Evolutionary conservation across 2,329 filamentous ascomycete genomes (phyloP).

Genomic region (Canariomyces notabilis): DNA sequence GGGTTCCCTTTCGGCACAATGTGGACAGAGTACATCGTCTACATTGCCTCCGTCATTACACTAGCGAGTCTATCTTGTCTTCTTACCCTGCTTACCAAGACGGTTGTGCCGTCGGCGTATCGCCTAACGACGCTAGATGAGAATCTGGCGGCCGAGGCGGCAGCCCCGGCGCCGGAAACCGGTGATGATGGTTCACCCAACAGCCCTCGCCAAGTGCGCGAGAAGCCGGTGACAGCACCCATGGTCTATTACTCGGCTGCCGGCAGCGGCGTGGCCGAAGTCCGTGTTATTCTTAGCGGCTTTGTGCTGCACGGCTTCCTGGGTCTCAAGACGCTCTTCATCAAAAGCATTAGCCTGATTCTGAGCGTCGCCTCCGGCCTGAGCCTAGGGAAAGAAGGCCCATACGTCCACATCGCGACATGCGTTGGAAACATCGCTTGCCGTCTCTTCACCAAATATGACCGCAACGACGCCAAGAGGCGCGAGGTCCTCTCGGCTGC

Average conservation of each 20-base stretch:
- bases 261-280: slow-evolving; percentile 93
- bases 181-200: slow-evolving; percentile 38
- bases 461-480: slow-evolving; percentile 87
- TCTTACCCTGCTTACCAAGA: slow-evolving; percentile 85
- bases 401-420: slow-evolving; percentile 95
- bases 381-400: slow-evolving; percentile 89
- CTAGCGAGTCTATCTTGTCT: slow-evolving; percentile 70
- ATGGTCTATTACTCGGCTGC: slow-evolving; percentile 96
- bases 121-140: slow-evolving; percentile 86
- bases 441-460: slow-evolving; percentile 90
- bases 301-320: slow-evolving; percentile 96
- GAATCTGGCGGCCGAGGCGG: slow-evolving; percentile 69
- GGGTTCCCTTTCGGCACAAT: slow-evolving; percentile 41
- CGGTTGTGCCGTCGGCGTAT: slow-evolving; percentile 83
- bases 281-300: slow-evolving; percentile 94
- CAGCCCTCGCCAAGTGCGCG: slow-evolving; percentile 37
- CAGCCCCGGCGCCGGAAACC: slow-evolving; percentile 35
- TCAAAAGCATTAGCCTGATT: slow-evolving; percentile 79
- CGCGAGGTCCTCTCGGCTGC: slow-evolving; percentile 91
- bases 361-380: slow-evolving; percentile 89
- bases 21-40: slow-evolving; percentile 75
- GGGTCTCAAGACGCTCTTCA: slow-evolving; percentile 75
- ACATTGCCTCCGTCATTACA: slow-evolving; percentile 64
- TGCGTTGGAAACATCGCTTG: slow-evolving; percentile 95
- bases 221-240: slow-evolving; percentile 46